Evolutionary conservation across 1,284 basidiomycete genomes (phyloP).

Genomic region (Gomphus bonarii): DNA sequence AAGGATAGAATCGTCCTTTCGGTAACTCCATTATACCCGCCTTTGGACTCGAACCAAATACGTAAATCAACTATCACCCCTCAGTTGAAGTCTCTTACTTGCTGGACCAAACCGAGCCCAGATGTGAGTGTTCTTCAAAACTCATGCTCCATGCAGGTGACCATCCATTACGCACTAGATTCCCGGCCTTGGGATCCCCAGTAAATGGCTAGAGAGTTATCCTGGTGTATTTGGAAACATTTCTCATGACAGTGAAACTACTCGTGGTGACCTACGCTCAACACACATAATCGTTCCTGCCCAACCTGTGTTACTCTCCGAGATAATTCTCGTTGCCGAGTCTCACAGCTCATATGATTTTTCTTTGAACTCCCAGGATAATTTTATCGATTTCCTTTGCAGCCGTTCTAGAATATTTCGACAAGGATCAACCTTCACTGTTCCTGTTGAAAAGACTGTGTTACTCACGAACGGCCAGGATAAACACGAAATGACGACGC

Average conservation of each 20-base stretch:
- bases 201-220: conserved; percentile 8
- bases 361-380: background rate
- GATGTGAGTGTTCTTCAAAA: background rate
- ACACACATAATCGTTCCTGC: background rate
- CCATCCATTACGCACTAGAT: background rate
- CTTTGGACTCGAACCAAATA: background rate
- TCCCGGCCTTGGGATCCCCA: conserved; percentile 5
- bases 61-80: background rate
- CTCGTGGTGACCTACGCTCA: background rate
- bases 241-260: background rate
- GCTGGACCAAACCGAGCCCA: conserved; percentile 6
- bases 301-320: conserved; percentile 5
- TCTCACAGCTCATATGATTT: background rate
- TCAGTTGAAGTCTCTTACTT: background rate
- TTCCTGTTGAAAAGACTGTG: background rate
- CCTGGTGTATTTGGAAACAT: conserved; percentile 1
- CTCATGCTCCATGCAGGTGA: background rate
- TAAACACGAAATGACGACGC: background rate
- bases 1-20: background rate
- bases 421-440: background rate
- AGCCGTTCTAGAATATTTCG: background rate
- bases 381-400: background rate
- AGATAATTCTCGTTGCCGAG: conserved; percentile 1
- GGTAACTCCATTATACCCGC: background rate
- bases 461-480: background rate